These are phyloP conservation scores for Arachis monticola DNA, from an alignment of 331 rosid species.

Conservation along the genomic window DNA sequence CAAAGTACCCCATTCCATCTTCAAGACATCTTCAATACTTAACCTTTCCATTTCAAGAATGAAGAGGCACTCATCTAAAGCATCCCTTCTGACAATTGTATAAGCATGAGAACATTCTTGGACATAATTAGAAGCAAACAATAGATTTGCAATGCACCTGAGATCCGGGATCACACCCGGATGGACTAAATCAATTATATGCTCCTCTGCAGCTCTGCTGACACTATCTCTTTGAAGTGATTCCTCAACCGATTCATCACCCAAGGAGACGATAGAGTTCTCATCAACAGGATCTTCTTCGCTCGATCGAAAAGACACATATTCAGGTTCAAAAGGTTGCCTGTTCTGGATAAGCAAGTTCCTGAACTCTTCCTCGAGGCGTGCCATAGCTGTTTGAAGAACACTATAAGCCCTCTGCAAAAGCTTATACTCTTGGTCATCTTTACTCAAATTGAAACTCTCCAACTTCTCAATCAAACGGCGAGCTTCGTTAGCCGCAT, in stretches of 20 bases:
- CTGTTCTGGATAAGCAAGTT: constrained; percentile 71
- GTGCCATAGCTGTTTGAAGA: constrained; percentile 86
- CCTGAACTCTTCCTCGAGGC: constrained; percentile 86
- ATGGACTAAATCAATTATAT: constrained; percentile 67
- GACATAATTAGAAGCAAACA: constrained; percentile 75
- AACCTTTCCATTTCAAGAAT: constrained; percentile 83
- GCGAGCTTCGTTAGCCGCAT: constrained; percentile 67
- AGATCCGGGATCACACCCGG: constrained; percentile 70
- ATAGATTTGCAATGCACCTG: constrained; percentile 64
- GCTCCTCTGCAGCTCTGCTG: constrained; percentile 68
- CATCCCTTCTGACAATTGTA: constrained; percentile 62
- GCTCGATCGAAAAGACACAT: constrained; percentile 64
- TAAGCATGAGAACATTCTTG: constrained; percentile 82
- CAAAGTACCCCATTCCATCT: constrained; percentile 73
- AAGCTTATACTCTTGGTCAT: constrained; percentile 52
- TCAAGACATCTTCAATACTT: constrained; percentile 88
- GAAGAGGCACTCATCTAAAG: constrained; percentile 77
- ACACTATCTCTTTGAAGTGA: constrained; percentile 66
- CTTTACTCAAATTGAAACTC: constrained; percentile 54
- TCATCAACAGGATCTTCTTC: constrained; percentile 72
- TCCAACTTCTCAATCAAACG: constrained; percentile 65
- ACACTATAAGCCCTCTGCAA: constrained; percentile 64
- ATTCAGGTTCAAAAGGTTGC: constrained; percentile 81
- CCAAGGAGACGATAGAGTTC: constrained; percentile 66
- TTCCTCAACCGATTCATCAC: constrained; percentile 73